Evolutionary conservation across 1,284 basidiomycete genomes (phyloP).

Genomic region (Sparassis latifolia): DNA sequence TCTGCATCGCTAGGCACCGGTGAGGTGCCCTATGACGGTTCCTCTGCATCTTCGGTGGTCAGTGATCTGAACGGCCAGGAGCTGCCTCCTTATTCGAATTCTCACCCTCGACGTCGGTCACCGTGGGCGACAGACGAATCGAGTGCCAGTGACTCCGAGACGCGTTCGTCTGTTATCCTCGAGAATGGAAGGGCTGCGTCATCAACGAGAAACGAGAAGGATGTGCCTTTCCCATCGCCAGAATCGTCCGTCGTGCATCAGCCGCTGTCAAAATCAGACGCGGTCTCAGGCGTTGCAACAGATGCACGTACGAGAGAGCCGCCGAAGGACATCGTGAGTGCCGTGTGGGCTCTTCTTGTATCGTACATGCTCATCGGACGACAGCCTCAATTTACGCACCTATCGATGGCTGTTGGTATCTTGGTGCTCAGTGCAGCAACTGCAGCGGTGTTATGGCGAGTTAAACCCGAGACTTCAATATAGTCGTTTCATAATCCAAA

Average conservation of each 20-base stretch:
- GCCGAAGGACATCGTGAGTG: slow-evolving; percentile 14
- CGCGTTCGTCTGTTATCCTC: slow-evolving; percentile 5
- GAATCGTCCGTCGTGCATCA: slow-evolving; percentile 37
- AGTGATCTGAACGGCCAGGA: slow-evolving; percentile 15
- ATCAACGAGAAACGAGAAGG: no score
- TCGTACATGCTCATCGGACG: slow-evolving; percentile 3
- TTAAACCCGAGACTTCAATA: slow-evolving; percentile 37
- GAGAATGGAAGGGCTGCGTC: background rate
- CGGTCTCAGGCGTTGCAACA: background rate
- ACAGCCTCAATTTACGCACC: slow-evolving; percentile 9
- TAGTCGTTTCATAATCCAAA: background rate
- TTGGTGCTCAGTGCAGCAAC: slow-evolving; percentile 54
- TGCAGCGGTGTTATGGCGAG: slow-evolving; percentile 63
- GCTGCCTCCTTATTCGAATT: slow-evolving; percentile 22
- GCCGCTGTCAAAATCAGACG: slow-evolving; percentile 23
- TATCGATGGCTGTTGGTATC: slow-evolving; percentile 48
- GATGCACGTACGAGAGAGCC: slow-evolving; percentile 6
- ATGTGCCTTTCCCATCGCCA: slow-evolving; percentile 32
- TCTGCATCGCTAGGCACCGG: slow-evolving; percentile 23
- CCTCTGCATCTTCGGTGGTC: slow-evolving; percentile 18
- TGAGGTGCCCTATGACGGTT: slow-evolving; percentile 20
- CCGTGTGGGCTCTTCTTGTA: background rate
- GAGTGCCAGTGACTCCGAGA: slow-evolving; percentile 35
- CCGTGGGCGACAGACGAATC: slow-evolving; percentile 33
- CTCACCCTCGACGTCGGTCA: slow-evolving; percentile 28